These are phyloP conservation scores for Stenocarpella maydis DNA, from an alignment of 2,329 filamentous ascomycete species.

Conservation along the genomic window DNA sequence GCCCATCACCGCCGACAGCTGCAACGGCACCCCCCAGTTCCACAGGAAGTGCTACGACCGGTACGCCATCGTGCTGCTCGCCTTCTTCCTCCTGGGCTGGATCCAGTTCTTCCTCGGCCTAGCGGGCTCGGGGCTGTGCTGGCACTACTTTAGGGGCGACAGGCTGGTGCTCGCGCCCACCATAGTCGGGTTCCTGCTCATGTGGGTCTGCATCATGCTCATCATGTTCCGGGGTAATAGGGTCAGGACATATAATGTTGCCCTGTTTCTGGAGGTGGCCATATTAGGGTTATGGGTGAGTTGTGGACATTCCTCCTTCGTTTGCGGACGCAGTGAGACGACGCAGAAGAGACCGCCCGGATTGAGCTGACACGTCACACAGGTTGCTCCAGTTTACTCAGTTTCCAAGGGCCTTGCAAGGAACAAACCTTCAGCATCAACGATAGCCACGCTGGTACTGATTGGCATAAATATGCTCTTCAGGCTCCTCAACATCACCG, in stretches of 20 bases:
- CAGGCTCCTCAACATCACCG: conserved; percentile 49
- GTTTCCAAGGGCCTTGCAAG: conserved; percentile 36
- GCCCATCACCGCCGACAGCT: conserved; percentile 44
- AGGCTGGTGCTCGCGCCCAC: conserved; percentile 46
- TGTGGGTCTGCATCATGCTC: conserved; percentile 47
- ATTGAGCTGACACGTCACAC: neutral
- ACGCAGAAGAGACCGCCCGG: no score
- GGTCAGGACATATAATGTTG: conserved; percentile 51
- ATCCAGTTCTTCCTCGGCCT: conserved; percentile 49
- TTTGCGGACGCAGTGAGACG: no score
- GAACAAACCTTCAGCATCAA: neutral
- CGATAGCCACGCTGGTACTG: conserved; percentile 31
- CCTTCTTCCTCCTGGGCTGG: conserved; percentile 50
- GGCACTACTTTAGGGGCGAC: conserved; percentile 44
- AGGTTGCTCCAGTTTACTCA: conserved; percentile 42
- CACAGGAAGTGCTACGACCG: conserved; percentile 49
- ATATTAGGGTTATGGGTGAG: conserved; percentile 45
- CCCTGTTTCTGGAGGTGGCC: conserved; percentile 47
- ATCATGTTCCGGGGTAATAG: conserved; percentile 45
- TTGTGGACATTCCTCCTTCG: conserved; percentile 40
- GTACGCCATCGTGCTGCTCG: conserved; percentile 49
- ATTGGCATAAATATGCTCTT: conserved; percentile 43
- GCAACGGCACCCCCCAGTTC: conserved; percentile 49
- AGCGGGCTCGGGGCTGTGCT: conserved; percentile 45
- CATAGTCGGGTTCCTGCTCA: conserved; percentile 50